A percentile compares a stretch with the other conserved stretches of the same genome.
phyloP scores from a whole-genome alignment of 2,329 filamentous ascomycete genomes.

The Pochonia chlamydosporia region DNA sequence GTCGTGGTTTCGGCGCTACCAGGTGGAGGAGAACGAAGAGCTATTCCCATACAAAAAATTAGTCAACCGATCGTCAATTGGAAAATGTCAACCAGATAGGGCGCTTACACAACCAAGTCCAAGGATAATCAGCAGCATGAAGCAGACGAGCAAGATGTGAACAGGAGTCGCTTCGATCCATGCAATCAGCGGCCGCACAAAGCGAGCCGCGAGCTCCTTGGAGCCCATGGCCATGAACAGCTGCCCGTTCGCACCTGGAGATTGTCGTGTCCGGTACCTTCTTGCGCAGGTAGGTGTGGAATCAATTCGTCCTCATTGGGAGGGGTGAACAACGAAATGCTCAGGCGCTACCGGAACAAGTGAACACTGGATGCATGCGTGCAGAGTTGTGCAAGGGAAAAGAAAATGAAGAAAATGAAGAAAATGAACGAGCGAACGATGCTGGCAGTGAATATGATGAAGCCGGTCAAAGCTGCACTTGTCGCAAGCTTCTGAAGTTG shows the following conservation, averaged over 20 bases:
- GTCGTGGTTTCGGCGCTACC: conserved; percentile 75
- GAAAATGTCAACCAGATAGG: no score
- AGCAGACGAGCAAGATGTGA: conserved; percentile 30
- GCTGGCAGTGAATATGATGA: no score
- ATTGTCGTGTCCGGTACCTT: background rate
- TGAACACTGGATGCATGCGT: no score
- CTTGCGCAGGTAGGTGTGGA: background rate
- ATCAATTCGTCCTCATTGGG: background rate
- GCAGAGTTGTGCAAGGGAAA: no score
- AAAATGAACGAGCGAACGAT: no score
- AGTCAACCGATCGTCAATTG: conserved; percentile 2
- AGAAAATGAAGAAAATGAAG: no score
- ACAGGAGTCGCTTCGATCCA: conserved; percentile 32
- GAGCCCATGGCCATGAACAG: conserved; percentile 14
- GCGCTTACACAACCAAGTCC: conserved; percentile 32
- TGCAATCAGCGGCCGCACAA: conserved; percentile 27
- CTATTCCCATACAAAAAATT: conserved; percentile 16
- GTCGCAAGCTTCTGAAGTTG: no score
- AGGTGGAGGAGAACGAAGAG: conserved; percentile 64
- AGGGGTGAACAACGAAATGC: background rate
- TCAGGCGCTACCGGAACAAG: background rate
- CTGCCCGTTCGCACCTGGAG: no score
- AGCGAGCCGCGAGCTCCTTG: conserved; percentile 24
- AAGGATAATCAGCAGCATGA: conserved; percentile 25
- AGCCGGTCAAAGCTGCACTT: no score